These are phyloP conservation scores for Ophiocordyceps camponoti-rufipedis DNA, from an alignment of 2,329 filamentous ascomycete species.

Conservation along the genomic window DNA sequence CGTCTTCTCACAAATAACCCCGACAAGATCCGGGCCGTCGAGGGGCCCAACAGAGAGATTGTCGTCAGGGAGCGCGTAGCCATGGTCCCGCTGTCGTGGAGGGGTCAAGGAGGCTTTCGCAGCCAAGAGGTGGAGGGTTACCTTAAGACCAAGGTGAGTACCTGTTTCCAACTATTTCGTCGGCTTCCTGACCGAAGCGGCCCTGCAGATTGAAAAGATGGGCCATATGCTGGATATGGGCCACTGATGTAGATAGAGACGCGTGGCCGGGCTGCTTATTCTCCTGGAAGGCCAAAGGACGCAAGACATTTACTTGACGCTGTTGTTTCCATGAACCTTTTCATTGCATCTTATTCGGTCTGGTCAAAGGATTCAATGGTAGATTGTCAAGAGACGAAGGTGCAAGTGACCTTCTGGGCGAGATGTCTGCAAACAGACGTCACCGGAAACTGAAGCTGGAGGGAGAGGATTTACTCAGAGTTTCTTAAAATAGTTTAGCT, in stretches of 20 bases:
- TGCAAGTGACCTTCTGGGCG: too few species aligned
- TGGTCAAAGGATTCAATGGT: not conserved
- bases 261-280: not conserved
- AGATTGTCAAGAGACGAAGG: not conserved
- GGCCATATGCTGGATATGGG: constrained; percentile 56
- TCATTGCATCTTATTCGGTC: too few species aligned
- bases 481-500: too few species aligned
- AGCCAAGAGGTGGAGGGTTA: constrained; percentile 88
- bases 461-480: too few species aligned
- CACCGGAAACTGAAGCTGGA: too few species aligned
- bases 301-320: not conserved
- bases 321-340: too few species aligned
- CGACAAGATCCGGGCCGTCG: constrained; percentile 87
- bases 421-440: too few species aligned
- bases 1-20: constrained; percentile 89
- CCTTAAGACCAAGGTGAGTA: constrained; percentile 69
- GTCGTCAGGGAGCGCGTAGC: constrained; percentile 77
- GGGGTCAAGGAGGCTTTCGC: constrained; percentile 63
- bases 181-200: not conserved
- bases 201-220: constrained; percentile 62
- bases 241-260: not conserved
- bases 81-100: constrained; percentile 93
- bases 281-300: not conserved
- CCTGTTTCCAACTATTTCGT: not conserved
- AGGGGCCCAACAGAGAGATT: constrained; percentile 77